Percentiles rank a stretch among this genome's conserved stretches.
phyloP scores from a whole-genome alignment of 352 stramenopile genomes.

The Globisporangium emineosum region DNA sequence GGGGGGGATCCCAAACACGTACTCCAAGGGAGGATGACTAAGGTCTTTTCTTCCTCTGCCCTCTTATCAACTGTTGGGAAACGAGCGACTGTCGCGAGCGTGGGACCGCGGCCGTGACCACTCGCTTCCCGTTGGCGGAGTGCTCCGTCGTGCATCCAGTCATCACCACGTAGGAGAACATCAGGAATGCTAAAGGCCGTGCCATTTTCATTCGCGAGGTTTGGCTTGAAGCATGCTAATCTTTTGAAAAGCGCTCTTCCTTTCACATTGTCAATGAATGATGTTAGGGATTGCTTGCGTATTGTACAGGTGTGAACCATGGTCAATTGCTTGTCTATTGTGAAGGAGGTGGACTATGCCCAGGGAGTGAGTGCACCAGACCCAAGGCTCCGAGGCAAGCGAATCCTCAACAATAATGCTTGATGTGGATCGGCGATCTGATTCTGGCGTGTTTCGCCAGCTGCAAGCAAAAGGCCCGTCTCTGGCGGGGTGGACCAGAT shows the following conservation, averaged over 20 bases:
- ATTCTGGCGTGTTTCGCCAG: slow-evolving; percentile 5
- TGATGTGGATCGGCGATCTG: neutral
- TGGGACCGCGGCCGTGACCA: neutral
- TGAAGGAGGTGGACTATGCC: too few species aligned
- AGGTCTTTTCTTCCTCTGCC: neutral
- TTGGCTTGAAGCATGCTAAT: neutral
- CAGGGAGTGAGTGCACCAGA: too few species aligned
- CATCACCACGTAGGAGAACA: neutral
- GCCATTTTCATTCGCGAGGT: neutral
- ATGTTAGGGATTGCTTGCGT: too few species aligned
- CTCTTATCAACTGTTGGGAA: neutral
- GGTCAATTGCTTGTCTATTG: too few species aligned
- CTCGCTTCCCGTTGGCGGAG: neutral
- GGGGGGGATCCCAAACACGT: too few species aligned
- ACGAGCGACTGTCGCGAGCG: neutral
- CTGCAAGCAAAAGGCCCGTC: neutral
- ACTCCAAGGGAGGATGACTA: neutral
- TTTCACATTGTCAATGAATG: too few species aligned
- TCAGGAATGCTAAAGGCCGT: neutral
- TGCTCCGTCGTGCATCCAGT: neutral
- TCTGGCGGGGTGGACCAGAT: neutral
- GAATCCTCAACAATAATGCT: neutral
- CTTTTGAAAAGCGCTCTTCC: too few species aligned
- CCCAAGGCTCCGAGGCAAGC: neutral
- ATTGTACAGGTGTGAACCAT: too few species aligned